Conservation (phyloP, 108 stramenopile genomes). For the Nitzschia sp. region DNA sequence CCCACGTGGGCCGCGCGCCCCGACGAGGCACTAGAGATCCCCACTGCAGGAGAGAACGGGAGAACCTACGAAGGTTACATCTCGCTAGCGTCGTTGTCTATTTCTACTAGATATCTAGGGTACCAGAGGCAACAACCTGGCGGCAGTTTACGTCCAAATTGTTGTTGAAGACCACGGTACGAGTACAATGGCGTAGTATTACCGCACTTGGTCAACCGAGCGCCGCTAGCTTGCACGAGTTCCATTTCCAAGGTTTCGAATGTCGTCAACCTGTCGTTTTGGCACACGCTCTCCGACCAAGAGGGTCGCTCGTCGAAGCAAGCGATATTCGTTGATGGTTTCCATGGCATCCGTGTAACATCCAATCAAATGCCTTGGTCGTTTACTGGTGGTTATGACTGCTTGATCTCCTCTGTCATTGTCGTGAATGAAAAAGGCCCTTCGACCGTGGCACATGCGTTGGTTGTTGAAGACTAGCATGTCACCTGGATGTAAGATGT, state of each 20-base stretch:
- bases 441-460: slow-evolving; percentile 80
- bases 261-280: background rate
- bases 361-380: slow-evolving; percentile 70
- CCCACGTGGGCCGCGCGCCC: too few species aligned
- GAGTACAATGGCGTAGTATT: too few species aligned
- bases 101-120: too few species aligned
- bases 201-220: too few species aligned
- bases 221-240: slow-evolving; percentile 1
- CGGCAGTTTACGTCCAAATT: too few species aligned
- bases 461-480: slow-evolving; percentile 81
- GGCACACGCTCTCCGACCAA: background rate
- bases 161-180: too few species aligned
- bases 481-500: slow-evolving; percentile 51
- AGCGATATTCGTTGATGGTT: slow-evolving; percentile 63
- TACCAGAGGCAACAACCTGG: too few species aligned
- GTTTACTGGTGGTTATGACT: background rate
- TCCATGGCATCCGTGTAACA: slow-evolving; percentile 81
- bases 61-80: too few species aligned
- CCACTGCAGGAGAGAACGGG: too few species aligned
- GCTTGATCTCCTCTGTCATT: background rate
- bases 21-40: too few species aligned
- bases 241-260: background rate
- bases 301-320: slow-evolving; percentile 26
- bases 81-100: too few species aligned
- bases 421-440: slow-evolving; percentile 41